Percentiles rank a stretch among this genome's conserved stretches.
phyloP scores from a whole-genome alignment of 495 filamentous ascomycete genomes.

The Antarctomyces pellizariae region DNA sequence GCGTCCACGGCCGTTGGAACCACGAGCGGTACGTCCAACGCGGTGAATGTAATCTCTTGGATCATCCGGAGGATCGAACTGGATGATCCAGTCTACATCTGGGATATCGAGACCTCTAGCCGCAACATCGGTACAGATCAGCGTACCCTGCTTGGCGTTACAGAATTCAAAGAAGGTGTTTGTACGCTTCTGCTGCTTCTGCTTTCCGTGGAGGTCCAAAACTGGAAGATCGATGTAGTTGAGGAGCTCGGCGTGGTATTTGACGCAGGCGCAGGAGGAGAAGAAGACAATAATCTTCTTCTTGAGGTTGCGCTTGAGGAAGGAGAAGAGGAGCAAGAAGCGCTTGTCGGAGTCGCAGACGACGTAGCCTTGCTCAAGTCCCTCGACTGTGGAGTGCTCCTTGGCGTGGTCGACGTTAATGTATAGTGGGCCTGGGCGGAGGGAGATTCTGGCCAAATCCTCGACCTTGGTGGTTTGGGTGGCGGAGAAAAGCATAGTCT shows the following conservation, averaged over 20 bases:
- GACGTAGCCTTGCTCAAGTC: constrained; percentile 87
- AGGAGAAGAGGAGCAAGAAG: constrained; percentile 86
- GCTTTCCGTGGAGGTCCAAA: constrained; percentile 72
- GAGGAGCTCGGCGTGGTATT: constrained; percentile 80
- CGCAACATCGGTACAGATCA: constrained; percentile 94
- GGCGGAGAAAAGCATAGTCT: constrained; percentile 93
- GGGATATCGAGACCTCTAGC: constrained; percentile 88
- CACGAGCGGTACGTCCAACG: constrained; percentile 83
- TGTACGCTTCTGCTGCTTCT: constrained; percentile 93
- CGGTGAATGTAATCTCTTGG: constrained; percentile 90
- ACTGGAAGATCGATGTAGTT: constrained; percentile 94
- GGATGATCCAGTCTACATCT: constrained; percentile 83
- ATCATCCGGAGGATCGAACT: constrained; percentile 87
- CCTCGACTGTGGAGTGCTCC: constrained; percentile 69
- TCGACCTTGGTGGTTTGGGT: constrained; percentile 98
- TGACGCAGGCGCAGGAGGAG: constrained; percentile 81
- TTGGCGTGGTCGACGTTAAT: constrained; percentile 76
- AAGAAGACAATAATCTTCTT: constrained; percentile 97
- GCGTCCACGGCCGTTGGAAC: constrained; percentile 33
- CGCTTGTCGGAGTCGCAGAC: constrained; percentile 81
- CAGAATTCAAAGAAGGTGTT: constrained; percentile 98
- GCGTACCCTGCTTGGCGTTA: constrained; percentile 70
- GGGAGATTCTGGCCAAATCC: constrained; percentile 80
- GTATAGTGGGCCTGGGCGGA: constrained; percentile 78
- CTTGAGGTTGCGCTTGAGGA: constrained; percentile 70